Evolutionary conservation across 1,284 basidiomycete species (phyloP), one percentile per base, ranked within the genome.

Genomic region (Melampsora larici-populina): DNA sequence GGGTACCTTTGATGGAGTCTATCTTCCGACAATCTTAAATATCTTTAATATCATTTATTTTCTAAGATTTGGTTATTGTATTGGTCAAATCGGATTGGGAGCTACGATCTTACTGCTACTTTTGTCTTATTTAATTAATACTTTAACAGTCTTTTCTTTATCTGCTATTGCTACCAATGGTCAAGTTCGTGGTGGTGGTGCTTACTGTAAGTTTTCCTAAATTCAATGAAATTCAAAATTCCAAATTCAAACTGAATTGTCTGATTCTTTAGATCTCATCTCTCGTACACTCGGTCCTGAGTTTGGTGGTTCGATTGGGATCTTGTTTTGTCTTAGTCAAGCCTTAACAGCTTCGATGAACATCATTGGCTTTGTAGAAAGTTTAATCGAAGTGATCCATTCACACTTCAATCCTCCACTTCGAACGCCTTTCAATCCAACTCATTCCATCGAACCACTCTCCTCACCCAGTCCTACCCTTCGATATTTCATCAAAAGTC

Each of bases 111-210:
- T 24, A 24, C 49, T 77, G 17, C 21, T 77, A 8, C 43, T 77
- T 8, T 11, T 77, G 21, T 66, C 74, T 46, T 77, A 77, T 64
- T 49, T 60, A 24, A 77, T 77, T 67, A 29, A 69, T 31, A 29
- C 67, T 26, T 40, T 77, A 18, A 77, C 74, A 21, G 60, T 70
- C 29, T 77, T 77, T 55, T 77, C 74, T 29, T 48, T 77, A 29
- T 77, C 74, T 4, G 74, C 74, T 43, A 77, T 77, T 36, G 74
- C 65, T 36, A 77, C 74, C 36, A 77, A 77, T 64, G 74, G 74
- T 49, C 74, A 77, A 49, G 74, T 77, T 40, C 49, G 67, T 9
- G 74, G 74, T 62, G 74, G 74, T 49, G 74, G 74, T 29, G 74
- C 74, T 26, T 77, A 77, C 62, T 70, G 65, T 75, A 67, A 67